These are phyloP conservation scores for Penicillium silybi DNA, from an alignment of 495 filamentous ascomycete species.

Conservation along the genomic window DNA sequence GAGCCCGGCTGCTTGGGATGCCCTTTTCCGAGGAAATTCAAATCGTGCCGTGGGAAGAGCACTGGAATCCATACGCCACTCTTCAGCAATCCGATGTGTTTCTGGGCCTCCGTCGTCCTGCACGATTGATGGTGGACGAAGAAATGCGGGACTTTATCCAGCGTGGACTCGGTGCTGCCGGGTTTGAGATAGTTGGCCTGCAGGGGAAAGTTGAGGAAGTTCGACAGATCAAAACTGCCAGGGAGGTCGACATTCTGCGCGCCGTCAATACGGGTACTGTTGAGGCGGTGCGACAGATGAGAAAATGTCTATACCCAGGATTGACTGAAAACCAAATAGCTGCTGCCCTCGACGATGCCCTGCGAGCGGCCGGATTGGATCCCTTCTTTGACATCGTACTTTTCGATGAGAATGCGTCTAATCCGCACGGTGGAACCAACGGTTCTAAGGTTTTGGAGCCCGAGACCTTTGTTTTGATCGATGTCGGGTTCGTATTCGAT, in stretches of 20 bases:
- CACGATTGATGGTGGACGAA: conserved; percentile 52
- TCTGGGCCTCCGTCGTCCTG: conserved; percentile 7
- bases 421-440: conserved; percentile 52
- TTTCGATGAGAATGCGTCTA: conserved; percentile 52
- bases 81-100: conserved; percentile 33
- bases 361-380: conserved; percentile 43
- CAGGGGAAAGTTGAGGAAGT: conserved; percentile 46
- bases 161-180: conserved; percentile 40
- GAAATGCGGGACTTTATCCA: conserved; percentile 56
- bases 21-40: conserved; percentile 41
- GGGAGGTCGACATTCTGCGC: conserved; percentile 47
- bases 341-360: conserved; percentile 43
- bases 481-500: conserved; percentile 43
- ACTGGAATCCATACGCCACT: conserved; percentile 53
- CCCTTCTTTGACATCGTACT: conserved; percentile 56
- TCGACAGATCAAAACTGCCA: conserved; percentile 45
- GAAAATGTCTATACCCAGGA: conserved; percentile 47
- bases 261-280: conserved; percentile 57
- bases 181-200: conserved; percentile 47
- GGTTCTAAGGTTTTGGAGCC: conserved; percentile 42
- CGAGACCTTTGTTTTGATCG: conserved; percentile 52
- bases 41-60: conserved; percentile 53
- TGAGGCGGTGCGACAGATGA: conserved; percentile 50
- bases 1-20: conserved; percentile 49
- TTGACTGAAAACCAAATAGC: conserved; percentile 50